Evolutionary conservation across 495 filamentous ascomycete species (phyloP).

Genomic region (Chaetomidium leptoderma): DNA sequence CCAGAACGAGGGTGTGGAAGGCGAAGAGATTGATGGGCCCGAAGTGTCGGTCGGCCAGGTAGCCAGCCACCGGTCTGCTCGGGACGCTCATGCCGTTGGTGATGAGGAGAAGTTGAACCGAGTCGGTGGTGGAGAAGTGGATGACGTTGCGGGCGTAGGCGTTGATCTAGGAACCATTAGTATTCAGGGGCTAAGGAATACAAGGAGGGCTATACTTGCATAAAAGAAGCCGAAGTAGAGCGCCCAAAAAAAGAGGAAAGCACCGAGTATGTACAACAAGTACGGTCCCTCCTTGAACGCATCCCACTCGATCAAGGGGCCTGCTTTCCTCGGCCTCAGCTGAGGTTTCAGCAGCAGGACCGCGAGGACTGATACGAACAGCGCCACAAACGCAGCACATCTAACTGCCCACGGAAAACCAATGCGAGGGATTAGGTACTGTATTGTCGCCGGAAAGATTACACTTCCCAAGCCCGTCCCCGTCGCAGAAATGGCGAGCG

Average conservation of each 20-base stretch:
- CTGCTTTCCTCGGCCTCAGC: conserved; percentile 29
- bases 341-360: conserved; percentile 34
- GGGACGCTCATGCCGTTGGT: conserved; percentile 41
- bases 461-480: conserved; percentile 45
- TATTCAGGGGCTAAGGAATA: neutral
- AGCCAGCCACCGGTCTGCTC: conserved; percentile 36
- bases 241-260: conserved; percentile 42
- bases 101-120: conserved; percentile 42
- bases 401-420: conserved; percentile 46
- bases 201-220: conserved; percentile 28
- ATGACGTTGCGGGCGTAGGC: conserved; percentile 40
- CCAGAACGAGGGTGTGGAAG: conserved; percentile 30
- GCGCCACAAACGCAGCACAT: conserved; percentile 38
- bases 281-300: conserved; percentile 43
- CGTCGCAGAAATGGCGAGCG: conserved; percentile 36
- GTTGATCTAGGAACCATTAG: conserved; percentile 28
- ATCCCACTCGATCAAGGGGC: conserved; percentile 40
- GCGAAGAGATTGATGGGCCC: conserved; percentile 41
- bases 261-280: conserved; percentile 34
- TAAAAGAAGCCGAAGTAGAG: conserved; percentile 47
- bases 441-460: conserved; percentile 40
- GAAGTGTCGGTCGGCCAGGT: conserved; percentile 36
- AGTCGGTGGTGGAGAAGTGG: conserved; percentile 36
- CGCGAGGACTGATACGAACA: conserved; percentile 31
- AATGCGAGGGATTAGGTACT: conserved; percentile 40